Percentiles rank a stretch among this genome's conserved stretches.
Conservation (phyloP, 768 basidiomycete species). For the Dioszegia aurantiaca region DNA sequence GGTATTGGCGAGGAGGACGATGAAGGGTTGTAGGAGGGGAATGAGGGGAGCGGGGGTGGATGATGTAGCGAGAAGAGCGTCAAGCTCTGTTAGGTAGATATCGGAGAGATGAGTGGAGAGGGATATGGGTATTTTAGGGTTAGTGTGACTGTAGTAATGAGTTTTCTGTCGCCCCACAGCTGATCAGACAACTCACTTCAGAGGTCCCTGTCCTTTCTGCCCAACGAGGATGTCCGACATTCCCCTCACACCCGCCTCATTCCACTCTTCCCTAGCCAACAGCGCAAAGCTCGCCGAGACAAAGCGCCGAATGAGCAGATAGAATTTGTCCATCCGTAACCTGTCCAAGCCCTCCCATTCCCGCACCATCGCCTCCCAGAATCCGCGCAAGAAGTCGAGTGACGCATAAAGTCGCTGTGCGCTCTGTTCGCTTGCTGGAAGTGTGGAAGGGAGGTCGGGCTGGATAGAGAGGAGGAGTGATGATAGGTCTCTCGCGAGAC, state of each 20-base stretch:
- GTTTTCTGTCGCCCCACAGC: background rate
- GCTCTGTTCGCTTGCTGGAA: constrained; percentile 9
- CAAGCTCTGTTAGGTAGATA: constrained; percentile 83
- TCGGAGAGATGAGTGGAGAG: constrained; percentile 83
- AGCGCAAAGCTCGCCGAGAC: constrained; percentile 80
- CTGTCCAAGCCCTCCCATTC: constrained; percentile 95
- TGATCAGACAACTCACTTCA: constrained; percentile 6
- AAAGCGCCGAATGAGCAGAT: constrained; percentile 87
- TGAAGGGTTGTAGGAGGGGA: constrained; percentile 66
- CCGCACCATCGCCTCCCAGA: constrained; percentile 83
- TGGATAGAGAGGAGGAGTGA: constrained; percentile 72
- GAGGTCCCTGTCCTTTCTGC: constrained; percentile 65
- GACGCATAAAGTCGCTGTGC: constrained; percentile 55
- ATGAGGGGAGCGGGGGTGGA: constrained; percentile 58
- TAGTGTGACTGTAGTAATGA: constrained; percentile 59
- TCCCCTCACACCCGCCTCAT: constrained; percentile 57
- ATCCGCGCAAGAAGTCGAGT: constrained; percentile 75
- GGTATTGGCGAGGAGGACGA: constrained; percentile 68
- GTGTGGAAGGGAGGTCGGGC: constrained; percentile 42
- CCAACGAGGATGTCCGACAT: constrained; percentile 68
- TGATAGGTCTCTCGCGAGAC: constrained; percentile 78
- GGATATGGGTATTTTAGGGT: constrained; percentile 70
- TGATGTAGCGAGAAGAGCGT: constrained; percentile 55
- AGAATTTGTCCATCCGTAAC: constrained; percentile 91
- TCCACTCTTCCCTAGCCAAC: constrained; percentile 71